Evolutionary conservation across 2,329 filamentous ascomycete species (phyloP).

Genomic region (Penicillium polonicum): DNA sequence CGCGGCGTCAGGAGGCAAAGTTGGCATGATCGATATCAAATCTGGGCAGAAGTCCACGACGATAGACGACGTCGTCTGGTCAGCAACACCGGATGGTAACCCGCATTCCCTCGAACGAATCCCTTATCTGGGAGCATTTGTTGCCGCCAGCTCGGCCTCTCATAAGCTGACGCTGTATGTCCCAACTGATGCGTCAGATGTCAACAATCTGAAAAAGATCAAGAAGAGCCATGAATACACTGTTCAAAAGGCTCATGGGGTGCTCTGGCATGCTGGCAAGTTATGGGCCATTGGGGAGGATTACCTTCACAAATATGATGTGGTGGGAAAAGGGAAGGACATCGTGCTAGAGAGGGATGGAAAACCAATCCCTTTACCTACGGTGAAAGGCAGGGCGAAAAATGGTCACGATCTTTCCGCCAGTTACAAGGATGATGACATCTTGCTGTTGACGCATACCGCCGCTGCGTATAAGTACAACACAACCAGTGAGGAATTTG

Average conservation of each 20-base stretch:
- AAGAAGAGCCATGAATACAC: neutral
- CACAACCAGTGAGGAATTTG: too few relatives aligned
- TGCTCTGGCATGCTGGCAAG: neutral
- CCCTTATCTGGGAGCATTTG: neutral
- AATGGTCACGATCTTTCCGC: neutral
- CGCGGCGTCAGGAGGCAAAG: neutral
- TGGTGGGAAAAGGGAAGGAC: neutral
- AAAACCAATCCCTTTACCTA: neutral
- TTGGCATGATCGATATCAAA: neutral
- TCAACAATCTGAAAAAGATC: neutral
- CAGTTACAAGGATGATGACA: neutral
- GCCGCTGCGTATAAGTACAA: too few relatives aligned
- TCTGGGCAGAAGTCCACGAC: neutral
- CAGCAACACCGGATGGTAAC: neutral
- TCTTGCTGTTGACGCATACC: too few relatives aligned
- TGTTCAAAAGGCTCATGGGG: neutral
- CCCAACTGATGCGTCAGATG: neutral
- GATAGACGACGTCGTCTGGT: neutral
- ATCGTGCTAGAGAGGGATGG: neutral
- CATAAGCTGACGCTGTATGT: neutral
- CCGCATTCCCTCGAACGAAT: neutral
- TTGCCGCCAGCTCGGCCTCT: neutral
- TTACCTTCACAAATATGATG: neutral
- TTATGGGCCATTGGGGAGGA: neutral
- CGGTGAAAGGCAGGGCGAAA: neutral